Conservation (phyloP, 352 stramenopile genomes). For the Globisporangium solare region DNA sequence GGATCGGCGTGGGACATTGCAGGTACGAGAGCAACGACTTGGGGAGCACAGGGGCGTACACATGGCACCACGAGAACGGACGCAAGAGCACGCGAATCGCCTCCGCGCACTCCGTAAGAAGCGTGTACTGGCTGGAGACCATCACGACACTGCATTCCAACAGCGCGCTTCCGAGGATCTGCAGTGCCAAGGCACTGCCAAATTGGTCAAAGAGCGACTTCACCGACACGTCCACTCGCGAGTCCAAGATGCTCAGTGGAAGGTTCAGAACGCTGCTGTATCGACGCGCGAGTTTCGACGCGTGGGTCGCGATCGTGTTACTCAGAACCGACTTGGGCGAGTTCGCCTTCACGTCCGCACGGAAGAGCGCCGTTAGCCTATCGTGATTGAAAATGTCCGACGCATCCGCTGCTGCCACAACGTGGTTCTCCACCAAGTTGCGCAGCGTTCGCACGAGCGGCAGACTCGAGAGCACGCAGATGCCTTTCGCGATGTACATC, state of each 20-base stretch:
- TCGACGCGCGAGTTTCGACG: conserved; percentile 24
- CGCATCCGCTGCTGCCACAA: conserved; percentile 23
- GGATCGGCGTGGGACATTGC: conserved; percentile 87
- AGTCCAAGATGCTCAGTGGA: conserved; percentile 36
- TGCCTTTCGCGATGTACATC: conserved; percentile 56
- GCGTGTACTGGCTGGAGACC: conserved; percentile 75
- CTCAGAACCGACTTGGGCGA: conserved; percentile 17
- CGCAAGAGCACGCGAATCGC: conserved; percentile 81
- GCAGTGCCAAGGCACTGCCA: conserved; percentile 55
- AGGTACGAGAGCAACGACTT: conserved; percentile 84
- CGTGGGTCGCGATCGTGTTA: conserved; percentile 22
- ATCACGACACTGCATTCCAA: conserved; percentile 88
- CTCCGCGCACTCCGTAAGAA: conserved; percentile 79
- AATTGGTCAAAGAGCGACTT: conserved; percentile 66
- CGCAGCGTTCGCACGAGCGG: conserved; percentile 61
- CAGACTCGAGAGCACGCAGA: conserved; percentile 62
- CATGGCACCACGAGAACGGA: conserved; percentile 88
- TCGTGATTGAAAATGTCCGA: conserved; percentile 48
- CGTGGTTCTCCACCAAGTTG: conserved; percentile 50
- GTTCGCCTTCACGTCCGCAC: conserved; percentile 11
- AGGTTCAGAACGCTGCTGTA: conserved; percentile 40
- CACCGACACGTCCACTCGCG: conserved; percentile 63
- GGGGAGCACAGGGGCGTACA: conserved; percentile 85
- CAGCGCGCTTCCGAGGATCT: conserved; percentile 76
- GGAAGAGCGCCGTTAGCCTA: conserved; percentile 36